phyloP scores from a whole-genome alignment of 2,329 filamentous ascomycete genomes.

The Talaromyces sp. region DNA sequence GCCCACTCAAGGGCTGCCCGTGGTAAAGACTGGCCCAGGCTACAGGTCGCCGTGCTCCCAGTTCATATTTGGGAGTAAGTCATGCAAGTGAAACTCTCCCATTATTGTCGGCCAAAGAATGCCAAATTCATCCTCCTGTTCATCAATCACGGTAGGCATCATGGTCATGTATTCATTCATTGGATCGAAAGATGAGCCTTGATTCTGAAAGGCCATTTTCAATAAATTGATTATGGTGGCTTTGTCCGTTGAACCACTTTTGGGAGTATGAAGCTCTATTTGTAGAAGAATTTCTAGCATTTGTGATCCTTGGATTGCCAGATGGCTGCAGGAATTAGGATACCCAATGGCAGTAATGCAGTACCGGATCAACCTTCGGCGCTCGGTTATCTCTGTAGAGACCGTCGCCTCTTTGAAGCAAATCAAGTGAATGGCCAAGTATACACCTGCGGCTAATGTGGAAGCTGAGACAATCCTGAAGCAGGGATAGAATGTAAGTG shows the following conservation, averaged over 20 bases:
- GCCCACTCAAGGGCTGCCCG: too few relatives aligned
- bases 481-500: neutral
- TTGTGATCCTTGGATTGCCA: neutral
- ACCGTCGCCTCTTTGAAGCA: slow-evolving; percentile 1
- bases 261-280: neutral
- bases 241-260: neutral
- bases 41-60: too few relatives aligned
- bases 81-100: too few relatives aligned
- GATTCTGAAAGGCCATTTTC: neutral
- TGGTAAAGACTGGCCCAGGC: too few relatives aligned
- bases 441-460: slow-evolving; percentile 1
- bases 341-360: neutral
- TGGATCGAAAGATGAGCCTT: neutral
- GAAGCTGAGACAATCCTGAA: neutral
- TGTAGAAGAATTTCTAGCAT: slow-evolving; percentile 1
- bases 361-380: neutral
- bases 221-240: neutral
- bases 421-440: neutral
- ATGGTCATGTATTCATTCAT: neutral
- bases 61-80: too few relatives aligned
- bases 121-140: neutral
- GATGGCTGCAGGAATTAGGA: neutral
- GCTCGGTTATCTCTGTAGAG: neutral
- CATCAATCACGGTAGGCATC: neutral
- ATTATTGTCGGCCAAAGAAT: neutral